A percentile compares a stretch with the other conserved stretches of the same genome.
phyloP scores from a whole-genome alignment of 805 yeast genomes.

The Wickerhamiella shivajii region DNA sequence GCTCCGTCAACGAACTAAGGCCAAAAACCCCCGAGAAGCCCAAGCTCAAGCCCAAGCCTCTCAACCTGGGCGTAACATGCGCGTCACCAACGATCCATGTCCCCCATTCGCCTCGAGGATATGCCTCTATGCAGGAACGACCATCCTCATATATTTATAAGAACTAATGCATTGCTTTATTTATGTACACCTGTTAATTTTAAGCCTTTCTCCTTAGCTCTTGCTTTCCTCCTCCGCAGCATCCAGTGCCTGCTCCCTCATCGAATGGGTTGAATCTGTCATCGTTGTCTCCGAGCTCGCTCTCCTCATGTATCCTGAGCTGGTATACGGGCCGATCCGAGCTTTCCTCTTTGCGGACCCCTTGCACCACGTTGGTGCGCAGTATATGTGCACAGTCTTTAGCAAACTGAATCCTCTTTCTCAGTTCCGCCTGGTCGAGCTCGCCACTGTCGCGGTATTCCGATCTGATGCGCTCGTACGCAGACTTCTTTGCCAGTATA shows the following conservation, averaged over 20 bases:
- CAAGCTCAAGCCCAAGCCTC: too few relatives aligned
- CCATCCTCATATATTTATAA: too few relatives aligned
- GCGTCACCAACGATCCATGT: too few relatives aligned
- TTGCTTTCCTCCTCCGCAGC: slow-evolving; percentile 1
- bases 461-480: slow-evolving; percentile 12
- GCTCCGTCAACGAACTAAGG: too few relatives aligned
- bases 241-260: slow-evolving; percentile 6
- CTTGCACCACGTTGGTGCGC: slow-evolving; percentile 75
- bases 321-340: slow-evolving; percentile 20
- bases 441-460: slow-evolving; percentile 12
- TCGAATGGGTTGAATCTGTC: slow-evolving; percentile 9
- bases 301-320: slow-evolving; percentile 61
- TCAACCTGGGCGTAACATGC: too few relatives aligned
- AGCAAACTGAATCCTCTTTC: slow-evolving; percentile 39
- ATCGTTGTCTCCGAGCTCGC: slow-evolving; percentile 88
- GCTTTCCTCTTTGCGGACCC: slow-evolving; percentile 26
- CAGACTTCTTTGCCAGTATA: slow-evolving; percentile 12
- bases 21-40: too few relatives aligned
- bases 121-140: too few relatives aligned
- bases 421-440: slow-evolving; percentile 22
- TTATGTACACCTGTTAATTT: too few relatives aligned
- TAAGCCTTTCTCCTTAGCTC: too few relatives aligned
- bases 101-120: too few relatives aligned
- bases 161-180: too few relatives aligned
- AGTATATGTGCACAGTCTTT: slow-evolving; percentile 61